These are phyloP conservation scores for Scenedesmus sp. DNA, from an alignment of 163 green algal species.

Conservation along the genomic window DNA sequence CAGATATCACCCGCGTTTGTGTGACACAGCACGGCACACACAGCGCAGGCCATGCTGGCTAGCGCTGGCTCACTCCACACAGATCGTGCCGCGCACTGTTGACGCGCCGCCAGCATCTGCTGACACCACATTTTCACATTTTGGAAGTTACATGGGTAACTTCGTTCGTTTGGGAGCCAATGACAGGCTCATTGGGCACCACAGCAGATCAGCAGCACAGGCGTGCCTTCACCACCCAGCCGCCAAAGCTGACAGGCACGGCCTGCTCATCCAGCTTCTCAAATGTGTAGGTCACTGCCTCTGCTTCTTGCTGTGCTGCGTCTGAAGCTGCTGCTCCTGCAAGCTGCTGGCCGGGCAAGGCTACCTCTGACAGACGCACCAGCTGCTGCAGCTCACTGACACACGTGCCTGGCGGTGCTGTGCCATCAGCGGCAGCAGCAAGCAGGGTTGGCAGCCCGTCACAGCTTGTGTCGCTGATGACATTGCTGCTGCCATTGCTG, in stretches of 20 bases:
- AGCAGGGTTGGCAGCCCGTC: not conserved
- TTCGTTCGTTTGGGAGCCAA: too few species aligned
- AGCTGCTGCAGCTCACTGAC: conserved; percentile 26
- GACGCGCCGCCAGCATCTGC: too few species aligned
- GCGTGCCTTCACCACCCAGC: conserved; percentile 29
- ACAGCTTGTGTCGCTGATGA: not conserved
- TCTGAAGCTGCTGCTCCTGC: not conserved
- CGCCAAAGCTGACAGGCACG: conserved; percentile 10
- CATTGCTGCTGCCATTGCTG: not conserved
- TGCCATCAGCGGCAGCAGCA: conserved; percentile 17
- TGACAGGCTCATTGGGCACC: too few species aligned
- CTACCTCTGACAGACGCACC: not conserved
- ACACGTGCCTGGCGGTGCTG: not conserved
- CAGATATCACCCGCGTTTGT: too few species aligned
- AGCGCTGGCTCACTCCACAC: too few species aligned
- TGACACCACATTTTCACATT: too few species aligned
- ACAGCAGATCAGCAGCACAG: not conserved
- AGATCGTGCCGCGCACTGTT: too few species aligned
- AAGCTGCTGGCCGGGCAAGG: not conserved
- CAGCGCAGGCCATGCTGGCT: too few species aligned
- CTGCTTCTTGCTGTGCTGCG: not conserved
- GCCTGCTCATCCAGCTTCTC: not conserved
- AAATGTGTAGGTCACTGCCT: not conserved
- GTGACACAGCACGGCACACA: too few species aligned
- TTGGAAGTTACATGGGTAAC: too few species aligned